These are phyloP conservation scores for Combretum micranthum DNA, from an alignment of 345 rosid genomes.

Conservation along the genomic window DNA sequence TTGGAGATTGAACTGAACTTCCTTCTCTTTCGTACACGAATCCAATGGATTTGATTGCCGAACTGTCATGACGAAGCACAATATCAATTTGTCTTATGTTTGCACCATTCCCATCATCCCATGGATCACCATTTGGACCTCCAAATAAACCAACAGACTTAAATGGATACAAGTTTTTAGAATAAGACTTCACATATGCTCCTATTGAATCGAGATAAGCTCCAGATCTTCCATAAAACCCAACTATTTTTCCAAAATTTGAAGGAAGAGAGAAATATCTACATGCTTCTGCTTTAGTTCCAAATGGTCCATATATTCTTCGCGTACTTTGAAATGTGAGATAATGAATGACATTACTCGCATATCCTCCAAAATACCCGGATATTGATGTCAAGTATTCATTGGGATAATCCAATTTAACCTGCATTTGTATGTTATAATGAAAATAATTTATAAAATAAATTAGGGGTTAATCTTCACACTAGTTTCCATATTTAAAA, in stretches of 20 bases:
- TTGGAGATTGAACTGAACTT: too few species aligned
- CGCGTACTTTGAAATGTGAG: neutral
- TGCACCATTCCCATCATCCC: conserved; percentile 4
- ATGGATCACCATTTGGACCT: neutral
- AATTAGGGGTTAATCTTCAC: neutral
- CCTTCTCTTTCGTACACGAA: neutral
- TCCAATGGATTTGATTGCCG: neutral
- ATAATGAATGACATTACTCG: neutral
- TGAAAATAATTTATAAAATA: too few species aligned
- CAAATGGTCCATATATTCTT: neutral
- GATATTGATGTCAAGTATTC: conserved; percentile 8
- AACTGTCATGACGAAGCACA: neutral
- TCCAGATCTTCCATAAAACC: conserved; percentile 1
- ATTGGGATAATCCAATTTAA: neutral
- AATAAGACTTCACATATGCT: neutral
- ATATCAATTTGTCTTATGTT: conserved; percentile 3
- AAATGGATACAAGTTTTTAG: neutral
- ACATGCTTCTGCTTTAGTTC: neutral
- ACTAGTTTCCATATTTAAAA: too few species aligned
- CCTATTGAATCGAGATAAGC: neutral
- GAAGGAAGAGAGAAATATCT: conserved; percentile 2
- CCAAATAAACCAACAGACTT: neutral
- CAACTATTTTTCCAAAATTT: neutral
- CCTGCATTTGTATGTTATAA: neutral
- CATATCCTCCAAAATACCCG: neutral